A percentile compares a stretch with the other conserved stretches of the same genome.
These are phyloP conservation scores for Pseudogymnoascus sp. DNA, from an alignment of 2,329 filamentous ascomycete genomes.

Conservation along the genomic window DNA sequence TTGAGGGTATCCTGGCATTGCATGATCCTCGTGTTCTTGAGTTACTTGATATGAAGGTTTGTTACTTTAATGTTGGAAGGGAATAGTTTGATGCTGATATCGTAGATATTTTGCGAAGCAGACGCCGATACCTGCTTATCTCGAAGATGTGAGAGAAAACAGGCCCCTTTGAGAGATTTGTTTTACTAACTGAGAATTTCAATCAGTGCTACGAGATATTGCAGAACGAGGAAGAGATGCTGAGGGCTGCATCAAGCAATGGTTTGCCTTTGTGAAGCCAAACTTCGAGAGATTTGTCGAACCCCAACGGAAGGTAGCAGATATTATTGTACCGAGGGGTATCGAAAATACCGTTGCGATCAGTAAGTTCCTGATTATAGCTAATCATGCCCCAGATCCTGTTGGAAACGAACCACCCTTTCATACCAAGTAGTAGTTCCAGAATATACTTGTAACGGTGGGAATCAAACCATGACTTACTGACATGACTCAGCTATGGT, in stretches of 20 bases:
- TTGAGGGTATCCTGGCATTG: slow-evolving; percentile 93
- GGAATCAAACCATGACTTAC: slow-evolving; percentile 6
- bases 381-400: not conserved
- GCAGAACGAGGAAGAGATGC: slow-evolving; percentile 84
- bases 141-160: slow-evolving; percentile 60
- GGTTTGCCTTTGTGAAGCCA: slow-evolving; percentile 93
- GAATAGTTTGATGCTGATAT: slow-evolving; percentile 13
- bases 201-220: slow-evolving; percentile 68
- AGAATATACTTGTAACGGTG: not conserved
- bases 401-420: not conserved
- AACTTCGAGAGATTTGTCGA: slow-evolving; percentile 94
- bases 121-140: slow-evolving; percentile 92
- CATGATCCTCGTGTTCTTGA: slow-evolving; percentile 82
- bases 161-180: not conserved
- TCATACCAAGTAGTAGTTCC: not conserved
- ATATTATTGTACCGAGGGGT: slow-evolving; percentile 90
- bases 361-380: slow-evolving; percentile 40
- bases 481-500: slow-evolving; percentile 63
- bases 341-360: slow-evolving; percentile 95
- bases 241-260: slow-evolving; percentile 95
- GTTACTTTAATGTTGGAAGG: not conserved
- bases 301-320: slow-evolving; percentile 80
- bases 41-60: slow-evolving; percentile 80
- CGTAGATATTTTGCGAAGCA: slow-evolving; percentile 86
- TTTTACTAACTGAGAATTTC: slow-evolving; percentile 1